Evolutionary conservation across 352 stramenopile genomes (phyloP).

Genomic region (Pythium rhizo-oryzae): DNA sequence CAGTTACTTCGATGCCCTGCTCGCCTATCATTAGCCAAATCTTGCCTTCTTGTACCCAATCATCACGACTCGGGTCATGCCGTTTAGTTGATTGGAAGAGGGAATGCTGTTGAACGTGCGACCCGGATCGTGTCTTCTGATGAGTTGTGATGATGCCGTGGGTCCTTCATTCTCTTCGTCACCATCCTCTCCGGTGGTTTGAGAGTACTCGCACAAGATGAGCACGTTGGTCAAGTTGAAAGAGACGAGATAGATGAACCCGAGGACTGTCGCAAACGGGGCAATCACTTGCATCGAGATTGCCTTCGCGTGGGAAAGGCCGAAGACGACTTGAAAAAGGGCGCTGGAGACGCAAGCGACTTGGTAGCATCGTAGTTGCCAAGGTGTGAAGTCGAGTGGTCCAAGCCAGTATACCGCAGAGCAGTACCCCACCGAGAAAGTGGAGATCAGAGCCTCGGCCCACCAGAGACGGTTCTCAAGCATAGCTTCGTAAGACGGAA

Average conservation of each 20-base stretch:
- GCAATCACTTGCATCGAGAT: slow-evolving; percentile 37
- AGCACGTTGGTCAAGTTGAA: slow-evolving; percentile 69
- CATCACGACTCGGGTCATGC: slow-evolving; percentile 30
- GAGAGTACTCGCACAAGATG: slow-evolving; percentile 44
- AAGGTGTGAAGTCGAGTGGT: slow-evolving; percentile 50
- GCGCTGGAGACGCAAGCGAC: slow-evolving; percentile 40
- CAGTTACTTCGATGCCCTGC: not conserved
- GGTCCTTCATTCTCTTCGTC: not conserved
- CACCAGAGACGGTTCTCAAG: slow-evolving; percentile 38
- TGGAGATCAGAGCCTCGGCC: slow-evolving; percentile 48
- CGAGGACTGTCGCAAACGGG: slow-evolving; percentile 35
- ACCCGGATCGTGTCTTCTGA: slow-evolving; percentile 3
- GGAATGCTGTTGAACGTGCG: slow-evolving; percentile 25
- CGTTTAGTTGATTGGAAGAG: slow-evolving; percentile 15
- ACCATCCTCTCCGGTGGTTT: slow-evolving; percentile 3
- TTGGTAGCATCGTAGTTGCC: slow-evolving; percentile 47
- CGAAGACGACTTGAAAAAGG: slow-evolving; percentile 44
- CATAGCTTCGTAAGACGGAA: slow-evolving; percentile 35
- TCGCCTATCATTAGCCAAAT: slow-evolving; percentile 22
- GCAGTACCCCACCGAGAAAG: slow-evolving; percentile 53
- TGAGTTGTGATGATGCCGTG: not conserved
- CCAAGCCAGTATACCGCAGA: slow-evolving; percentile 50
- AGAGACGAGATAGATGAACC: slow-evolving; percentile 42
- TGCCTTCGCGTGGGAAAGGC: slow-evolving; percentile 31
- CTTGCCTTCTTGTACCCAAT: slow-evolving; percentile 26